A percentile compares a stretch with the other conserved stretches of the same genome.
Conservation (phyloP, 768 basidiomycete species). For the Rickenella mellea region DNA sequence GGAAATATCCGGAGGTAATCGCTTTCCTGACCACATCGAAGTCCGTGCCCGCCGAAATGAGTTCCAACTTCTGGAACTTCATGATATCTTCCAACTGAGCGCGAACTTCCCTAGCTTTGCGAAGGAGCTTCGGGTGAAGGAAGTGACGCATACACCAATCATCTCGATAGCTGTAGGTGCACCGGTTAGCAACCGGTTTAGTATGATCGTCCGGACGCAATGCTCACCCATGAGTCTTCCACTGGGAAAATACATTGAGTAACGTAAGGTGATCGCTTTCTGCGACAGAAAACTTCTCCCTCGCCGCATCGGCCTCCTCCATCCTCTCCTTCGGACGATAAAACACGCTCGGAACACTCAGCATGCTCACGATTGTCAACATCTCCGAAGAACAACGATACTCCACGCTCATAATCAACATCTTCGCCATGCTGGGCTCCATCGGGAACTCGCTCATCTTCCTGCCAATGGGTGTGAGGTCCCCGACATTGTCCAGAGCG, state of each 20-base stretch:
- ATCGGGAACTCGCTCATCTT: conserved; percentile 99
- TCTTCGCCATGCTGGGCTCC: conserved; percentile 99
- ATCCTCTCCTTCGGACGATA: conserved; percentile 95
- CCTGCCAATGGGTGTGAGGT: conserved; percentile 82
- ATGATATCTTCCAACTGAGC: conserved; percentile 97
- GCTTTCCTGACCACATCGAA: conserved; percentile 93
- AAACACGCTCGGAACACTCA: conserved; percentile 95
- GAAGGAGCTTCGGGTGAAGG: conserved; percentile 88
- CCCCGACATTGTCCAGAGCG: conserved; percentile 95
- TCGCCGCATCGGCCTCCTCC: conserved; percentile 94
- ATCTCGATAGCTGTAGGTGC: conserved; percentile 62
- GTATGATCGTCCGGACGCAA: neutral
- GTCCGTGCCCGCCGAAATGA: conserved; percentile 87
- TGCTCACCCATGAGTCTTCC: conserved; percentile 89
- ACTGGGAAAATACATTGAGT: conserved; percentile 94
- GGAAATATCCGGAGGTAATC: conserved; percentile 96
- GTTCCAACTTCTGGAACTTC: conserved; percentile 97
- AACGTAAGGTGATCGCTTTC: conserved; percentile 96
- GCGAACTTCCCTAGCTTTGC: conserved; percentile 93
- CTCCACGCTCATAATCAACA: conserved; percentile 93
- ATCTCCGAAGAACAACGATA: conserved; percentile 91
- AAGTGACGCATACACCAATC: conserved; percentile 95
- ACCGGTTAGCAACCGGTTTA: conserved; percentile 6
- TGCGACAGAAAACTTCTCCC: conserved; percentile 97
- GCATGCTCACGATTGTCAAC: conserved; percentile 98